Evolutionary conservation across 306 rosid genomes (phyloP).

Genomic region (Acacia melanoxylon): DNA sequence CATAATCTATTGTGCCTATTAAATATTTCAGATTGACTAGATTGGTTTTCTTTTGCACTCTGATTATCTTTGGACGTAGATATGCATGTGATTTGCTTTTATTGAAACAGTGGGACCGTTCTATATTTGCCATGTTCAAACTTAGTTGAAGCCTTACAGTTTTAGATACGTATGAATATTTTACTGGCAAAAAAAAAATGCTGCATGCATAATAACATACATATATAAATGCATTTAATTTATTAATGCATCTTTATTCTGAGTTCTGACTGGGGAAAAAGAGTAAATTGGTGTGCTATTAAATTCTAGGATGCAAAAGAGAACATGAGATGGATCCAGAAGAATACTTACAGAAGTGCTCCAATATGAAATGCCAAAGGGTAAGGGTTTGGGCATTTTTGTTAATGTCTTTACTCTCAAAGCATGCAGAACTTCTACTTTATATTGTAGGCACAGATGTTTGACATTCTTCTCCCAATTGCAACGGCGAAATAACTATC

Average conservation of each 20-base stretch:
- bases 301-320: slow-evolving; percentile 42
- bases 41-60: slow-evolving; percentile 4
- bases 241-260: slow-evolving; percentile 4
- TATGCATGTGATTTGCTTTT: slow-evolving; percentile 6
- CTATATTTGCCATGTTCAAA: slow-evolving; percentile 12
- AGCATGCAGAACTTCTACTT: slow-evolving; percentile 8
- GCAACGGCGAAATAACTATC: slow-evolving; percentile 14
- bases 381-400: slow-evolving; percentile 42
- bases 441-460: neutral
- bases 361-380: slow-evolving; percentile 69
- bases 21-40: neutral
- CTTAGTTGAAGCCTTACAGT: neutral
- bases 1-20: neutral
- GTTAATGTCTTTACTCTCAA: neutral
- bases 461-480: slow-evolving; percentile 17
- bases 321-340: slow-evolving; percentile 64
- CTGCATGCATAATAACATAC: neutral
- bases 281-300: slow-evolving; percentile 37
- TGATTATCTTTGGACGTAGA: neutral
- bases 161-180: slow-evolving; percentile 4
- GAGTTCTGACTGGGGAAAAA: neutral
- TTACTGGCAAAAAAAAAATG: neutral
- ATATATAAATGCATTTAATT: slow-evolving; percentile 6
- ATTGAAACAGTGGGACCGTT: neutral
- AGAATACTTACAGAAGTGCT: slow-evolving; percentile 54